Base-by-base conservation (phyloP, 148 eudicot species). In the Pharnaceum exiguum region DNA sequence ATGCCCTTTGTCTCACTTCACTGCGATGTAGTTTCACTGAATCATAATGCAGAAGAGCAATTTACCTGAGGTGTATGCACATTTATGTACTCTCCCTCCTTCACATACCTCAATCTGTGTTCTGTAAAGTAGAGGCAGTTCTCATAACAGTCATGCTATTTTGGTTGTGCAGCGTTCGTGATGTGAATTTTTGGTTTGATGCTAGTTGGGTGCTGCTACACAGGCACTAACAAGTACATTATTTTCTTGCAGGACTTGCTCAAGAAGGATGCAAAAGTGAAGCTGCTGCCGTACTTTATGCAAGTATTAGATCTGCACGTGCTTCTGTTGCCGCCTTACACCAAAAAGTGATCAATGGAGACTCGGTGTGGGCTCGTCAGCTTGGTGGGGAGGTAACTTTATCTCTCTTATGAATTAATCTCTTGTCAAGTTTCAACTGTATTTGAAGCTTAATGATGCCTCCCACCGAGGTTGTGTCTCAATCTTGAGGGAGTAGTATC, bases 311-410 rank as follows among this genome's bases (percentile, higher is more conserved):
- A 76, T 83, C 96, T 66, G 99, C 96, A 51, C 77, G 87, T 72
- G 84, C 80, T 54, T 77, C 81, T 78, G 91, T 93, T 68, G 82
- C 85, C 51, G 79, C 66, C 64, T 75, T 93, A 55, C 99, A 93
- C 78, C 86, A 81, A 65, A 85, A 83, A 71, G 75, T 75, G 69
- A 62, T 93, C 30, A 60, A 71, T 19, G 95, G 89, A n/a, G 83
- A 70, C 27, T 46, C 43, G 50, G 79, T 93, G 51, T 93, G 99
- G 99, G 99, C 91, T 24, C 96, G 96, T 7, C 99, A 93, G 62
- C 85, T 93, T 55, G 99, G 99, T 63, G 99, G 99, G 54, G 99
- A 93, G 90, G 99, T 93, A 81, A 54, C 39, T 23, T 40, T 7
- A 6, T 35, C 38, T n/a, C n/a, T n/a, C n/a, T n/a, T n/a, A n/a